Conservation (phyloP, 768 basidiomycete genomes). For the Suillus hirtellus region DNA sequence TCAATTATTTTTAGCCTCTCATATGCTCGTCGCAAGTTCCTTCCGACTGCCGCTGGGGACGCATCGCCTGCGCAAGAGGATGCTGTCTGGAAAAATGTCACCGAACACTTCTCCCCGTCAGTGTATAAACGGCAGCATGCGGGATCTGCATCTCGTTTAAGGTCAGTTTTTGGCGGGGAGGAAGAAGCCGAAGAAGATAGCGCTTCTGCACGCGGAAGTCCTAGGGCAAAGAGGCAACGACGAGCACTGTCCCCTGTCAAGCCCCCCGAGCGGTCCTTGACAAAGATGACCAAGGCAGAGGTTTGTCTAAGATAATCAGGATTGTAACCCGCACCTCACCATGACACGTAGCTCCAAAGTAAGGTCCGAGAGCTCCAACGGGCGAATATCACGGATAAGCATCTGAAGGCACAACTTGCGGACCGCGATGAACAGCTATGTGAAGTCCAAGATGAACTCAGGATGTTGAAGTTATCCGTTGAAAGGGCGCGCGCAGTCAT, state of each 20-base stretch:
- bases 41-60: conserved; percentile 27
- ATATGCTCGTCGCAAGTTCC: conserved; percentile 33
- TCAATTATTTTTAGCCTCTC: conserved; percentile 27
- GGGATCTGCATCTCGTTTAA: conserved; percentile 10
- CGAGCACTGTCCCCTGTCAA: conserved; percentile 12
- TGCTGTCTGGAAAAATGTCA: conserved; percentile 41
- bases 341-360: neutral
- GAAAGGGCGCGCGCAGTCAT: neutral
- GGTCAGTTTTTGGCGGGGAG: neutral
- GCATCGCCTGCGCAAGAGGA: conserved; percentile 35
- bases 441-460: conserved; percentile 13
- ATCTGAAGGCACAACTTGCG: conserved; percentile 34
- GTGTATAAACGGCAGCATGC: conserved; percentile 17
- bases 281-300: conserved; percentile 44
- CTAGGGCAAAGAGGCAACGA: conserved; percentile 14
- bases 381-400: neutral
- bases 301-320: conserved; percentile 23
- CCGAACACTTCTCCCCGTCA: conserved; percentile 24
- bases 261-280: conserved; percentile 26
- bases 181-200: conserved; percentile 14
- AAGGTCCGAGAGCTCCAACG: conserved; percentile 3
- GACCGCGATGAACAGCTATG: conserved; percentile 23
- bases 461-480: neutral
- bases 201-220: conserved; percentile 13
- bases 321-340: neutral